Percentiles rank a stretch among this genome's conserved stretches.
phyloP scores from a whole-genome alignment of 2,329 filamentous ascomycete genomes.

The Trichoderma atrobrunneum region DNA sequence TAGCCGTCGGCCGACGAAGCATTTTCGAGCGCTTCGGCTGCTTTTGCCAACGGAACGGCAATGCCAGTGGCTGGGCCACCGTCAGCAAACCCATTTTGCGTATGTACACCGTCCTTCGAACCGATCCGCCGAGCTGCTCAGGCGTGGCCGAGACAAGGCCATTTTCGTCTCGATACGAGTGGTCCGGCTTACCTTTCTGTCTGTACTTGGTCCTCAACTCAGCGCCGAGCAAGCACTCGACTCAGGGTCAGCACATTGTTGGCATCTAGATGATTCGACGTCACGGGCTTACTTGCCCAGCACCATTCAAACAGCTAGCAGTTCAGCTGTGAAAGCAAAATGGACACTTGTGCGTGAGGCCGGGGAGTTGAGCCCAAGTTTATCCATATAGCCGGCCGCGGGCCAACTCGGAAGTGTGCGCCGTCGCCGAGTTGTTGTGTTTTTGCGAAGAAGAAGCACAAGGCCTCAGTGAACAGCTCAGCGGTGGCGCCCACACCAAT shows the following conservation, averaged over 20 bases:
- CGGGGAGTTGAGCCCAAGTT: background rate
- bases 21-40: constrained; percentile 1
- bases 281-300: background rate
- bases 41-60: constrained; percentile 6
- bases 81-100: constrained; percentile 14
- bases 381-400: background rate
- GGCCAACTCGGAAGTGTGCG: background rate
- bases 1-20: constrained; percentile 15
- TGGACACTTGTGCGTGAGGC: background rate
- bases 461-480: background rate
- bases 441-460: background rate
- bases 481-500: constrained; percentile 4
- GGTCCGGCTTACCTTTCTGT: background rate
- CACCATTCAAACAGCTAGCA: background rate
- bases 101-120: background rate
- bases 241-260: background rate
- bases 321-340: no score
- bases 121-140: constrained; percentile 1
- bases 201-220: background rate
- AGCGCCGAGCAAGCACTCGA: background rate
- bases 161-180: background rate
- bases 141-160: constrained; percentile 7
- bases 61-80: constrained; percentile 16
- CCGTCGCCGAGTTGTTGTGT: background rate
- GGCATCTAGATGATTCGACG: background rate